Conservation (phyloP, 805 yeast genomes). For the Cyberlindnera japonica region DNA sequence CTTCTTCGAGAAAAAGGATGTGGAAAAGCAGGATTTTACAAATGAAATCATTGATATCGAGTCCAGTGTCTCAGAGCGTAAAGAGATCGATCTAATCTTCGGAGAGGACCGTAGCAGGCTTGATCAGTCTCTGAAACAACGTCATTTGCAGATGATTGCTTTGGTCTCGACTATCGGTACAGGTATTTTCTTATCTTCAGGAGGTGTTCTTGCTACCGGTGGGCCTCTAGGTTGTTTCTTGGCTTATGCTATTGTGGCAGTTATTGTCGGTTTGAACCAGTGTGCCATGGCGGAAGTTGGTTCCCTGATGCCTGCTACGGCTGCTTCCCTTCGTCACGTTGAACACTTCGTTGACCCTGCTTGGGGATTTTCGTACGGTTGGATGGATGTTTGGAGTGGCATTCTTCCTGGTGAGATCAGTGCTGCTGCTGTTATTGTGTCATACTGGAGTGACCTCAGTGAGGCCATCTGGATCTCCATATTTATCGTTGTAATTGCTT, state of each 20-base stretch:
- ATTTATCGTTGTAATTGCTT: neutral
- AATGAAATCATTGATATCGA: no score
- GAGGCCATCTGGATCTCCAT: neutral
- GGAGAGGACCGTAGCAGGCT: neutral
- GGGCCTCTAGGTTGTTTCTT: neutral
- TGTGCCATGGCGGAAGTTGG: neutral
- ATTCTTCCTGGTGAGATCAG: neutral
- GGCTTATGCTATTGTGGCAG: neutral
- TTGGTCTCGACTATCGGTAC: neutral
- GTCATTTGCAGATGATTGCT: neutral
- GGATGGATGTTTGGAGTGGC: neutral
- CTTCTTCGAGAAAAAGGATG: no score
- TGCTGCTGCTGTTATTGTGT: neutral
- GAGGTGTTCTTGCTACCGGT: neutral
- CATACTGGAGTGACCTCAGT: neutral
- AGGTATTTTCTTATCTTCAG: neutral
- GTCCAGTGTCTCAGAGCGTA: no score
- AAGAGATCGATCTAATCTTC: no score
- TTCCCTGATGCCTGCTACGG: neutral
- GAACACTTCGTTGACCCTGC: neutral
- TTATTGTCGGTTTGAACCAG: neutral
- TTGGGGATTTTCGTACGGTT: neutral
- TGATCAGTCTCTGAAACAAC: neutral
- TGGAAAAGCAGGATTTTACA: no score
- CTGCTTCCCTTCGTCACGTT: neutral